These are phyloP conservation scores for Aureobasidium sp. DNA, from an alignment of 2,329 filamentous ascomycete genomes.

Conservation along the genomic window DNA sequence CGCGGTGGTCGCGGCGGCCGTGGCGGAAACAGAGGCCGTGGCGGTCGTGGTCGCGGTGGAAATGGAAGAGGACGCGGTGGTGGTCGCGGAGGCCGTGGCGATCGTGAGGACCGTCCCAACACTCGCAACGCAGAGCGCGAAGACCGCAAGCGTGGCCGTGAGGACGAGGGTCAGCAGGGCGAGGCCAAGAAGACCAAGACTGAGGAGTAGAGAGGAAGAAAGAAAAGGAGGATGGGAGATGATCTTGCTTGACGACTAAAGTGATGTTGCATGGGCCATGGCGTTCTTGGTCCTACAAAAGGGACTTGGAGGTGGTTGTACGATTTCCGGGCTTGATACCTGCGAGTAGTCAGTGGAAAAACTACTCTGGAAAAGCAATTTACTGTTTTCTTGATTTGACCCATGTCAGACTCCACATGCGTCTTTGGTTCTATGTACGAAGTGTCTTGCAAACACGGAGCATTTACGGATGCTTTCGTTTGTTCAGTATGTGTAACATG, in stretches of 20 bases:
- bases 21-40: neutral
- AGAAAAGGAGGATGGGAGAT: neutral
- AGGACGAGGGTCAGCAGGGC: slow-evolving; percentile 16
- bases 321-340: slow-evolving; percentile 4
- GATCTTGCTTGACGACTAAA: slow-evolving; percentile 13
- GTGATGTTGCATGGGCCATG: slow-evolving; percentile 14
- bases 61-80: slow-evolving; percentile 12
- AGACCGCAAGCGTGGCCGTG: slow-evolving; percentile 15
- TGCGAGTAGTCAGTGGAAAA: neutral
- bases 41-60: slow-evolving; percentile 2
- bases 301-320: slow-evolving; percentile 8
- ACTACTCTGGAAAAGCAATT: slow-evolving; percentile 5
- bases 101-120: slow-evolving; percentile 13
- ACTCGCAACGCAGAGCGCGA: slow-evolving; percentile 17
- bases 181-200: slow-evolving; percentile 22
- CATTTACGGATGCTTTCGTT: neutral
- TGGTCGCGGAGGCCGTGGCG: slow-evolving; percentile 19
- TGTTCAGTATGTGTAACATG: no score
- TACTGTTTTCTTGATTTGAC: neutral
- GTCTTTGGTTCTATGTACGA: accelerated
- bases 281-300: slow-evolving; percentile 6
- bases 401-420: no score
- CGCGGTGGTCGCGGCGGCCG: slow-evolving; percentile 12
- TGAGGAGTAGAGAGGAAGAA: slow-evolving; percentile 13
- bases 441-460: neutral